phyloP scores from a whole-genome alignment of 1,284 basidiomycete species.

The Papiliotrema laurentii region DNA sequence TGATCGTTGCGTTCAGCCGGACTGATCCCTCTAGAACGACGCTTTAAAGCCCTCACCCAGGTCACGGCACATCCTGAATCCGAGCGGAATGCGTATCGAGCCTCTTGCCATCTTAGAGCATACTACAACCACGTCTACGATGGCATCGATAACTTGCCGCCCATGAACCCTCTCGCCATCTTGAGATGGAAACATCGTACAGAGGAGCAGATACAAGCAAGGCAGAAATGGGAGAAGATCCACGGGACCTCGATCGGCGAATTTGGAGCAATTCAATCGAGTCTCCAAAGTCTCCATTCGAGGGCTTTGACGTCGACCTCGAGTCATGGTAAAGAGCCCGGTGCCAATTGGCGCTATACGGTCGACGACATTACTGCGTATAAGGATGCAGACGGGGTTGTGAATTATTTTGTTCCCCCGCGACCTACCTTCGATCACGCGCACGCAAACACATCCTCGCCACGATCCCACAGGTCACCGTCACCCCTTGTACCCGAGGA shows the following conservation, averaged over 20 bases:
- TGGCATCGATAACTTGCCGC: constrained; percentile 35
- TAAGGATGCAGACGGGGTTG: constrained; percentile 25
- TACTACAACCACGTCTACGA: constrained; percentile 42
- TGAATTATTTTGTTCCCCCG: constrained; percentile 44
- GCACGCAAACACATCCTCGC: neutral
- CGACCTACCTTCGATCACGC: constrained; percentile 6
- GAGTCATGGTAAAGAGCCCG: neutral
- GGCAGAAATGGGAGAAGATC: constrained; percentile 24
- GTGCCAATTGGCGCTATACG: constrained; percentile 31
- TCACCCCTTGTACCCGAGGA: constrained; percentile 5
- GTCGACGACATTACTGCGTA: constrained; percentile 36
- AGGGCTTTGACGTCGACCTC: neutral
- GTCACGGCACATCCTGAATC: constrained; percentile 41
- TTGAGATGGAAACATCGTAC: constrained; percentile 32
- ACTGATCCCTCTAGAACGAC: constrained; percentile 26
- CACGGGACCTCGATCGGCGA: constrained; percentile 3
- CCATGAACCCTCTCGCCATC: constrained; percentile 38
- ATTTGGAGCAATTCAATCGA: constrained; percentile 6
- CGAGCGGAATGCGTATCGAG: constrained; percentile 32
- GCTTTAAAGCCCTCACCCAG: constrained; percentile 34
- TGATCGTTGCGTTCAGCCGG: constrained; percentile 2
- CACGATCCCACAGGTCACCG: neutral
- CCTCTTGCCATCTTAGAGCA: constrained; percentile 38
- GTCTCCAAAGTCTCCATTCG: constrained; percentile 9
- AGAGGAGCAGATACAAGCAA: constrained; percentile 29